Evolutionary conservation across 306 rosid genomes (phyloP).

Genomic region (Casuarina glauca): DNA sequence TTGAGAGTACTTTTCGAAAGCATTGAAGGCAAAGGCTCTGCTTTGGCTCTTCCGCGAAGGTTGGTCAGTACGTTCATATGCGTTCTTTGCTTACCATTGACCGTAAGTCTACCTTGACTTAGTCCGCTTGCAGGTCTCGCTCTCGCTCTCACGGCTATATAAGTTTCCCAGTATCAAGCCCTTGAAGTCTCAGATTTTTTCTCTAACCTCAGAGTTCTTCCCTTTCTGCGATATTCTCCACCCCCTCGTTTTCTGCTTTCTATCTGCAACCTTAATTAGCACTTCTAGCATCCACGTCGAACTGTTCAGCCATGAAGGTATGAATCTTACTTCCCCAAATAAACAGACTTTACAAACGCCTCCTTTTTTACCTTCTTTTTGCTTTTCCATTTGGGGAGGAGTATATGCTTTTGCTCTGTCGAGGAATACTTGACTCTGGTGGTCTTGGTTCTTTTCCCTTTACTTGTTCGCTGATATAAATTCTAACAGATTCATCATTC

Average conservation of each 20-base stretch:
- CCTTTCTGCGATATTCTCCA: not conserved
- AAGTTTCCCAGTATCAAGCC: too few relatives aligned
- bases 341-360: not conserved
- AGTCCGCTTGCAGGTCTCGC: too few relatives aligned
- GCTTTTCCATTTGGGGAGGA: not conserved
- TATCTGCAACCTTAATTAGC: not conserved
- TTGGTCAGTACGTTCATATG: too few relatives aligned
- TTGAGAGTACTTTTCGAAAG: too few relatives aligned
- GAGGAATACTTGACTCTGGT: not conserved
- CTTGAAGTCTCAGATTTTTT: not conserved
- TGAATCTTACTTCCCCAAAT: not conserved
- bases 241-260: not conserved
- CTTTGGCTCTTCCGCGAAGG: too few relatives aligned
- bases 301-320: constrained; percentile 38
- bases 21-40: too few relatives aligned
- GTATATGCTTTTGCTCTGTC: not conserved
- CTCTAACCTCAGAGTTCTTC: too few relatives aligned
- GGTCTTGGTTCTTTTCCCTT: not conserved
- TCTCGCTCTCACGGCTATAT: too few relatives aligned
- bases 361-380: not conserved
- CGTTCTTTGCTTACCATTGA: too few relatives aligned
- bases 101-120: too few relatives aligned
- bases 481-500: constrained; percentile 7
- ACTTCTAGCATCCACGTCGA: not conserved
- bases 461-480: not conserved